Evolutionary conservation across 305 asterid species (phyloP).

Genomic region (Fraxinus sp.): DNA sequence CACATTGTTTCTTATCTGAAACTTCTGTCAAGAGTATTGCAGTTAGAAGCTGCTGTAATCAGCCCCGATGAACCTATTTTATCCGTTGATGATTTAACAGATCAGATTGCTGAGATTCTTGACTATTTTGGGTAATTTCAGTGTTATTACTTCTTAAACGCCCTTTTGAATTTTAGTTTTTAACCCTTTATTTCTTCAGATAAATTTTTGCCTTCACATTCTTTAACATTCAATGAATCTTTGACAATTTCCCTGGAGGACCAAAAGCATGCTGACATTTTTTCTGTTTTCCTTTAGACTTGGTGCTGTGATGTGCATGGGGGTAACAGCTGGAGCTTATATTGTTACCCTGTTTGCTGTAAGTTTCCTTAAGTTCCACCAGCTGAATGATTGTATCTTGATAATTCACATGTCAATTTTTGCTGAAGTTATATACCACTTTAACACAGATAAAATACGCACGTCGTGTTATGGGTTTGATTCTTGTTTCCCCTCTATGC

Average conservation of each 20-base stretch:
- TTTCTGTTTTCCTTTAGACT: slow-evolving; percentile 51
- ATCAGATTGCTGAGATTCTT: slow-evolving; percentile 79
- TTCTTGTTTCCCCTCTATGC: slow-evolving; percentile 92
- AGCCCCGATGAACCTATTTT: slow-evolving; percentile 55
- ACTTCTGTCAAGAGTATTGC: slow-evolving; percentile 44
- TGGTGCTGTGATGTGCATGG: slow-evolving; percentile 91
- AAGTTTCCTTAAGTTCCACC: slow-evolving; percentile 32
- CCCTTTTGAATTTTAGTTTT: neutral
- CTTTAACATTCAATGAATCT: neutral
- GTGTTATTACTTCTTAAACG: slow-evolving; percentile 5
- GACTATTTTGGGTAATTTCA: slow-evolving; percentile 67
- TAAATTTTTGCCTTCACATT: neutral
- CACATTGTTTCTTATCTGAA: slow-evolving; percentile 27
- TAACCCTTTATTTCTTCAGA: neutral
- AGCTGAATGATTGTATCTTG: slow-evolving; percentile 7
- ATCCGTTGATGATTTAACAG: slow-evolving; percentile 72
- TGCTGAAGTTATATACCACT: slow-evolving; percentile 20
- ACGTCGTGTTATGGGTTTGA: slow-evolving; percentile 78
- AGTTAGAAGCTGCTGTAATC: slow-evolving; percentile 69
- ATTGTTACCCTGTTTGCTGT: slow-evolving; percentile 87
- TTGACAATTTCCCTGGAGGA: neutral
- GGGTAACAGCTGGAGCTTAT: slow-evolving; percentile 95
- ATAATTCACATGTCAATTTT: slow-evolving; percentile 6
- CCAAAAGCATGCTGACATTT: neutral
- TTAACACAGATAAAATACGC: slow-evolving; percentile 66